Percentiles rank a stretch among this genome's conserved stretches.
phyloP scores from a whole-genome alignment of 164 flowering plant genomes.

The Saururus chinensis region DNA sequence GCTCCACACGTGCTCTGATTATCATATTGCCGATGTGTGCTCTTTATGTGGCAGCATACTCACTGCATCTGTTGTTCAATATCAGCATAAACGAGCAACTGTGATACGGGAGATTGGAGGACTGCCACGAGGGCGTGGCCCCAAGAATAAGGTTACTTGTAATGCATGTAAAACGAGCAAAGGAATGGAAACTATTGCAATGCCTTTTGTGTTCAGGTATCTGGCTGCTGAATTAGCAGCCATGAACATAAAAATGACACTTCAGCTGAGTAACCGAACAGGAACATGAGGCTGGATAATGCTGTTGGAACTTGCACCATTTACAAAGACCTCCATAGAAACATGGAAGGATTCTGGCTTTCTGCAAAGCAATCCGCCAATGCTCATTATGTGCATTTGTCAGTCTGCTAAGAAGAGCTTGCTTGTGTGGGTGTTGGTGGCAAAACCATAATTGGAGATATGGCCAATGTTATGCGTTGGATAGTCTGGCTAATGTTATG shows the following conservation, averaged over 20 bases:
- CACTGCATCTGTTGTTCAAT: conserved; percentile 44
- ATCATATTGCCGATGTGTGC: conserved; percentile 90
- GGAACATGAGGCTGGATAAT: not conserved
- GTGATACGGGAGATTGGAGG: conserved; percentile 27
- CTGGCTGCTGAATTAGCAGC: conserved; percentile 89
- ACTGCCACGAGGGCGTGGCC: conserved; percentile 44
- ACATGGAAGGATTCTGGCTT: too few species aligned
- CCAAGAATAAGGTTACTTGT: conserved; percentile 62
- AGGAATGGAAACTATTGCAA: conserved; percentile 94
- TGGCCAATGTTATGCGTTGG: too few species aligned
- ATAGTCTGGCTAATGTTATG: too few species aligned
- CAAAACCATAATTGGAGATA: too few species aligned
- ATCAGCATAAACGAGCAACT: conserved; percentile 31
- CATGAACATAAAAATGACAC: conserved; percentile 83
- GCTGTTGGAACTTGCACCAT: not conserved
- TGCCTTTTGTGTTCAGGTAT: conserved; percentile 87
- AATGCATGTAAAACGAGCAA: conserved; percentile 63
- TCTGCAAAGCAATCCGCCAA: too few species aligned
- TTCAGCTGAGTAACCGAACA: conserved; percentile 33
- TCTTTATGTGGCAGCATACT: conserved; percentile 81
- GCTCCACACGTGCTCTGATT: conserved; percentile 83
- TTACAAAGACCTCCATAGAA: not conserved
- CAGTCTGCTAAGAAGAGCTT: too few species aligned
- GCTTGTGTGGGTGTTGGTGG: too few species aligned
- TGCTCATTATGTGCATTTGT: too few species aligned